Conservation (phyloP, 2,329 filamentous ascomycete genomes). For the Fusarium pseudograminearum region DNA sequence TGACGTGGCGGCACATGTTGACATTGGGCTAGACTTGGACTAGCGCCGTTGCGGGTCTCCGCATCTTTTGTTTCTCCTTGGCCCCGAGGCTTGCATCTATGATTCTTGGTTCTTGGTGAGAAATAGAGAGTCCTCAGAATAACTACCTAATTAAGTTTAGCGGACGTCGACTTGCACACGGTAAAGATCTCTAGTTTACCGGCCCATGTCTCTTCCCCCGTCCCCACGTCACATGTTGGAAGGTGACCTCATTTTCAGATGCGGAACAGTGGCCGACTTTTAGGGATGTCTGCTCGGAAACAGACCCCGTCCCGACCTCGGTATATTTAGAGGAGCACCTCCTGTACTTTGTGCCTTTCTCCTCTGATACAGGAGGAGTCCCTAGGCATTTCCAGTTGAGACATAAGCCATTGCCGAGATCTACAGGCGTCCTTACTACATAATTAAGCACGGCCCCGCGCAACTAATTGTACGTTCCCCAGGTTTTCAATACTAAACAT, state of each 20-base stretch:
- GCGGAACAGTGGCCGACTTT: conserved; percentile 39
- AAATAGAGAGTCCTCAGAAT: conserved; percentile 8
- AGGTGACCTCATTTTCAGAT: conserved; percentile 48
- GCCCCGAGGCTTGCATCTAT: conserved; percentile 30
- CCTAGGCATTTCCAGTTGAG: conserved; percentile 23
- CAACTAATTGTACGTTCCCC: conserved; percentile 28
- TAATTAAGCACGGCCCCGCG: conserved; percentile 38
- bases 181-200: conserved; percentile 19
- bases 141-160: conserved; percentile 26
- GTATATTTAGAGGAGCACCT: conserved; percentile 32
- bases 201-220: conserved; percentile 5
- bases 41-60: conserved; percentile 34
- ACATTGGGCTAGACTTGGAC: conserved; percentile 44
- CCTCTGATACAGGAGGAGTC: not conserved
- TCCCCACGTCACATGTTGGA: conserved; percentile 47
- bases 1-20: conserved; percentile 46
- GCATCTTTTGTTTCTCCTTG: conserved; percentile 46
- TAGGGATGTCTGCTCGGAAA: conserved; percentile 39
- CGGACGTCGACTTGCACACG: not conserved
- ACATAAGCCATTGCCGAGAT: conserved; percentile 24
- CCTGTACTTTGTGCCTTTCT: not conserved
- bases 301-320: conserved; percentile 40
- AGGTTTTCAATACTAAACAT: conserved; percentile 27
- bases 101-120: not conserved
- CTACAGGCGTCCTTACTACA: conserved; percentile 5